Percentiles rank a stretch among this genome's conserved stretches.
Conservation (phyloP, 2,329 filamentous ascomycete species). For the Fusarium sp. region DNA sequence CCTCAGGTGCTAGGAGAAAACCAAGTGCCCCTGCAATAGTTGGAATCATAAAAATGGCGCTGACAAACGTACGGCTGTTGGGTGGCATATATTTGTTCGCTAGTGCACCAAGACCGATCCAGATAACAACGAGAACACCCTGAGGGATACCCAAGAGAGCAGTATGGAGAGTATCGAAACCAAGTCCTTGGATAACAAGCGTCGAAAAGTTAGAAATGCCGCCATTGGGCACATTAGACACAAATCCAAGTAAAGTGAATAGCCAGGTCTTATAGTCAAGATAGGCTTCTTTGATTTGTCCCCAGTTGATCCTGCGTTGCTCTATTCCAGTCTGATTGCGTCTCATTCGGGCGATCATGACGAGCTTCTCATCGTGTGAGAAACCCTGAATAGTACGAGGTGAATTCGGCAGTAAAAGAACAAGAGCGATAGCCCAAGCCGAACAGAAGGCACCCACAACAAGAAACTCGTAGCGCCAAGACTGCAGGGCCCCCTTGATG, state of each 20-base stretch:
- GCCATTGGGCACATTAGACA: conserved; percentile 68
- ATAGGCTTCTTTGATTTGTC: conserved; percentile 68
- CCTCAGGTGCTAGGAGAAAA: conserved; percentile 63
- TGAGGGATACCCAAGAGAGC: conserved; percentile 56
- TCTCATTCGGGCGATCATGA: conserved; percentile 66
- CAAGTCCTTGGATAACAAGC: conserved; percentile 70
- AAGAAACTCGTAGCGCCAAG: conserved; percentile 77
- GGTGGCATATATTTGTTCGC: conserved; percentile 55
- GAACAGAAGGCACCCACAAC: conserved; percentile 71
- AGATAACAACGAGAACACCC: conserved; percentile 53
- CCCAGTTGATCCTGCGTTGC: conserved; percentile 66
- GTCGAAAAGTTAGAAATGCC: conserved; percentile 71
- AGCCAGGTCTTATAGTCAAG: conserved; percentile 70
- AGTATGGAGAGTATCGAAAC: conserved; percentile 59
- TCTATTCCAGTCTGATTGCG: conserved; percentile 71
- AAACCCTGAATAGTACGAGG: conserved; percentile 67
- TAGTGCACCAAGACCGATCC: conserved; percentile 58
- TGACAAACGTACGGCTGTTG: conserved; percentile 65
- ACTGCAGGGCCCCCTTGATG: conserved; percentile 66
- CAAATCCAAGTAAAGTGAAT: conserved; percentile 65
- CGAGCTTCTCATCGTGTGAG: conserved; percentile 62
- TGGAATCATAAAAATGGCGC: conserved; percentile 68
- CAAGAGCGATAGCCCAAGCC: conserved; percentile 69
- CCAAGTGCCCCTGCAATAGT: conserved; percentile 71
- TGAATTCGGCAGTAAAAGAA: conserved; percentile 68